Conservation (phyloP, 306 rosid genomes). For the Sophora flavescens region DNA sequence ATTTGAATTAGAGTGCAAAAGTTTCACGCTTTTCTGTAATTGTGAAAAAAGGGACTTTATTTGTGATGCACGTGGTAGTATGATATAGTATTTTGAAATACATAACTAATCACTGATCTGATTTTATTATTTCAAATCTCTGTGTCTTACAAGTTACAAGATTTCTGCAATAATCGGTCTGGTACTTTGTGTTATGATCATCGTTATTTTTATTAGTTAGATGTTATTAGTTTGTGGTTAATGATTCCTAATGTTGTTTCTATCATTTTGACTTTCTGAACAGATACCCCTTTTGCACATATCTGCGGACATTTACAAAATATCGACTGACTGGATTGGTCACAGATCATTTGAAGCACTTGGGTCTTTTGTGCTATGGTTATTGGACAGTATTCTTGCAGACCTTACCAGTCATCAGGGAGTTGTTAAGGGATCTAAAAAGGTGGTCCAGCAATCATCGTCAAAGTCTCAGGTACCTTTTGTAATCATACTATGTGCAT, state of each 20-base stretch:
- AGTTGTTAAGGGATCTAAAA: conserved; percentile 71
- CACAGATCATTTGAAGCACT: conserved; percentile 65
- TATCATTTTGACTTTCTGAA: conserved; percentile 31
- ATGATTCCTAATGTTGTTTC: background rate
- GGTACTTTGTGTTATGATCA: background rate
- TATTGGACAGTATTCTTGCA: conserved; percentile 65
- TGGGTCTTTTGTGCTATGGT: conserved; percentile 70
- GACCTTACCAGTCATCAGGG: conserved; percentile 69
- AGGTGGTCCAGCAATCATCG: conserved; percentile 60
- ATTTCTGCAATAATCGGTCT: conserved; percentile 15
- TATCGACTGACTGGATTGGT: conserved; percentile 73
- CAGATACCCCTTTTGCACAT: conserved; percentile 75
- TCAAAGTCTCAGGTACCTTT: conserved; percentile 74
- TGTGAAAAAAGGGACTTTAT: background rate
- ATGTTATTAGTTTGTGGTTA: conserved; percentile 18
- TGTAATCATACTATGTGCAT: background rate
- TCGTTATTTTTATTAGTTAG: background rate
- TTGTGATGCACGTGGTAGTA: conserved; percentile 16
- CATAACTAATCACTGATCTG: conserved; percentile 23
- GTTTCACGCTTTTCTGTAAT: background rate
- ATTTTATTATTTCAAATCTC: background rate
- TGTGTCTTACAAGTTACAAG: background rate
- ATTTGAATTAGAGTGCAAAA: conserved; percentile 5
- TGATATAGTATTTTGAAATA: conserved; percentile 12
- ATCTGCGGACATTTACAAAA: conserved; percentile 66